phyloP scores from a whole-genome alignment of 768 basidiomycete species.

The Clitopilus hobsonii region DNA sequence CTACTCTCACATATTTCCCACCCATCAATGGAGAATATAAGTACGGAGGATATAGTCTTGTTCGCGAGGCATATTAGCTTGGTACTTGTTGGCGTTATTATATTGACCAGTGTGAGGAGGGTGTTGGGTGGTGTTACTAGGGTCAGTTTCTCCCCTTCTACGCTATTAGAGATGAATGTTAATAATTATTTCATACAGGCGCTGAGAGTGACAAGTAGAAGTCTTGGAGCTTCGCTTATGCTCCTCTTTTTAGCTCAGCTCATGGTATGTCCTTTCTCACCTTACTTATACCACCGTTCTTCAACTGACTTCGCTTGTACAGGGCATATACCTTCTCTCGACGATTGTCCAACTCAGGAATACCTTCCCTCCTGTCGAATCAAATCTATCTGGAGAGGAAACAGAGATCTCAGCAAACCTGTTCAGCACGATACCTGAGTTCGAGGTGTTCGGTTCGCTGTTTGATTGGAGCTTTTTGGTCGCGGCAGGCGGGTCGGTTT shows the following conservation, averaged over 20 bases:
- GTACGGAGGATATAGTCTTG: slow-evolving; percentile 28
- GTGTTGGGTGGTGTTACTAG: slow-evolving; percentile 67
- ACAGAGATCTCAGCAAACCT: slow-evolving; percentile 35
- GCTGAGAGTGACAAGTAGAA: slow-evolving; percentile 62
- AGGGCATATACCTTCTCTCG: slow-evolving; percentile 83
- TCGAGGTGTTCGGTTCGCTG: slow-evolving; percentile 65
- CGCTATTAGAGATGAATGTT: neutral
- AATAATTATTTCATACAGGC: slow-evolving; percentile 28
- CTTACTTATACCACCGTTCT: neutral
- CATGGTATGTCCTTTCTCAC: slow-evolving; percentile 49
- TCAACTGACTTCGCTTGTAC: slow-evolving; percentile 2
- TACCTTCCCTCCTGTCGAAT: slow-evolving; percentile 59
- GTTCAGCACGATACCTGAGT: slow-evolving; percentile 69
- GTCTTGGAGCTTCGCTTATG: slow-evolving; percentile 71
- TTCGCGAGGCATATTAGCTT: slow-evolving; percentile 54
- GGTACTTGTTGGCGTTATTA: slow-evolving; percentile 69
- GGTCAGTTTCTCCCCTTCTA: slow-evolving; percentile 24
- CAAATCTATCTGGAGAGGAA: slow-evolving; percentile 1
- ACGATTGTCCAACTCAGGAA: slow-evolving; percentile 80
- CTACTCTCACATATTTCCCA: slow-evolving; percentile 22
- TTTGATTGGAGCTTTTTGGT: slow-evolving; percentile 73
- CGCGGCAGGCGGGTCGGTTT: slow-evolving; percentile 43
- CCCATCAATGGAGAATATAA: slow-evolving; percentile 15
- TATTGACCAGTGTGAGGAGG: slow-evolving; percentile 64
- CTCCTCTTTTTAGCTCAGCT: slow-evolving; percentile 74